Conservation (phyloP, 306 rosid species). For the Rosa chinensis region DNA sequence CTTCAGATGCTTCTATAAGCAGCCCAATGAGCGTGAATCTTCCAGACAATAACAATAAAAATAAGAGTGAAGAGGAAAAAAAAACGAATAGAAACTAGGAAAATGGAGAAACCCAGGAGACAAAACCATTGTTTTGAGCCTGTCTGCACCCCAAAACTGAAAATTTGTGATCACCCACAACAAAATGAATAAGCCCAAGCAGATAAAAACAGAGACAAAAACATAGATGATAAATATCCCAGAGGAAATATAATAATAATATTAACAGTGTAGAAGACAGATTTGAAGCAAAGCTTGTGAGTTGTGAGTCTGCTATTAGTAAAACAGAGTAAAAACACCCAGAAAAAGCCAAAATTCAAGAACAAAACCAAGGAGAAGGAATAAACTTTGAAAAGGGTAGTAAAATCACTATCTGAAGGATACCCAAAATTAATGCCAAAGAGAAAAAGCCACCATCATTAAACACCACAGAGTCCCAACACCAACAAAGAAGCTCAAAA, state of each 20-base stretch:
- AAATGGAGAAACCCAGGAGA: constrained; percentile 61
- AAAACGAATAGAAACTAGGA: constrained; percentile 31
- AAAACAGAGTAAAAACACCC: constrained; percentile 46
- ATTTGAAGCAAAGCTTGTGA: constrained; percentile 29
- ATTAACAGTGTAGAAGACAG: constrained; percentile 31
- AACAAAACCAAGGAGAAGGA: constrained; percentile 66
- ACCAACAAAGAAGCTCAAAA: constrained; percentile 9
- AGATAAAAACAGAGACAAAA: constrained; percentile 39
- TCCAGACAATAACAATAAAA: constrained; percentile 18
- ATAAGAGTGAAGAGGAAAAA: neutral
- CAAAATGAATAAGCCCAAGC: constrained; percentile 46
- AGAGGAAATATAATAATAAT: constrained; percentile 15
- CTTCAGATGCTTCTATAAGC: constrained; percentile 32
- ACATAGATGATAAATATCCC: constrained; percentile 4
- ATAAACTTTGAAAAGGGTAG: constrained; percentile 79
- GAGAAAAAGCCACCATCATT: constrained; percentile 22
- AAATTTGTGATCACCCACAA: constrained; percentile 27
- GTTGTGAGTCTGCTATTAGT: constrained; percentile 20
- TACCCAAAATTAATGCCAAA: constrained; percentile 35
- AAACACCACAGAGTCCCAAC: constrained; percentile 24
- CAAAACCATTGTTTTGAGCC: constrained; percentile 46
- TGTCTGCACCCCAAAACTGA: constrained; percentile 30
- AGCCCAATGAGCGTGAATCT: constrained; percentile 46
- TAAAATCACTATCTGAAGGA: constrained; percentile 51
- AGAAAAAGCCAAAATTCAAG: constrained; percentile 66